Conservation (phyloP, 176 grass and related monocot genomes). For the Aechmea fasciata region DNA sequence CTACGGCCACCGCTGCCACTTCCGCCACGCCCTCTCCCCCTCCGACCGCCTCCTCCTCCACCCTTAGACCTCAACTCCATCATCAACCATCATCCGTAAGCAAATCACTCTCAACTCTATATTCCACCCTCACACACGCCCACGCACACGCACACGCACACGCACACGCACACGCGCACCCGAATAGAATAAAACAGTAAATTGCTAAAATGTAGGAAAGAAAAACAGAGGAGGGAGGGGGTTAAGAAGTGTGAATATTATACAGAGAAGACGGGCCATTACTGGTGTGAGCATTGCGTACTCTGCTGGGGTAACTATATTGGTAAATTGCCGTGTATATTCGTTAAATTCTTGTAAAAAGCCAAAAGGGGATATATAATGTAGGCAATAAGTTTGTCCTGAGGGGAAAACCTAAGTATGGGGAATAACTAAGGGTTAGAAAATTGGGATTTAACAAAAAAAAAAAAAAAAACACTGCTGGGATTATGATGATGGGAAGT, state of each 20-base stretch:
- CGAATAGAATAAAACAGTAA: too few relatives aligned
- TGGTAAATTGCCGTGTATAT: background rate
- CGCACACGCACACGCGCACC: background rate
- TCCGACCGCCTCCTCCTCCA: conserved; percentile 55
- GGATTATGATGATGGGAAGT: background rate
- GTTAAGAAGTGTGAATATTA: too few relatives aligned
- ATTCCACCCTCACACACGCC: background rate
- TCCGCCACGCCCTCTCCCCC: conserved; percentile 74
- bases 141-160: background rate
- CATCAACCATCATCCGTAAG: background rate
- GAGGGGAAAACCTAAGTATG: background rate
- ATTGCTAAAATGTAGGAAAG: too few relatives aligned
- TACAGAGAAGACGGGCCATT: background rate
- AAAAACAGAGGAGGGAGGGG: too few relatives aligned
- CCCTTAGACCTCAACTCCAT: conserved; percentile 4
- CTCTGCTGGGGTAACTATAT: background rate
- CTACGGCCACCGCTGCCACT: conserved; percentile 97
- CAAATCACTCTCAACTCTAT: background rate
- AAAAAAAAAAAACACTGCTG: too few relatives aligned
- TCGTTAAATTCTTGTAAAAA: conserved; percentile 5
- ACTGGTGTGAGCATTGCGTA: background rate
- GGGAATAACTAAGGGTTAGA: background rate
- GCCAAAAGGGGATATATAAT: background rate
- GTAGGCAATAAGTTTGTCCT: background rate
- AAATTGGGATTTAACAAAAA: background rate